Conservation (phyloP, 257 asterid genomes). For the Linderniella brevidens region DNA sequence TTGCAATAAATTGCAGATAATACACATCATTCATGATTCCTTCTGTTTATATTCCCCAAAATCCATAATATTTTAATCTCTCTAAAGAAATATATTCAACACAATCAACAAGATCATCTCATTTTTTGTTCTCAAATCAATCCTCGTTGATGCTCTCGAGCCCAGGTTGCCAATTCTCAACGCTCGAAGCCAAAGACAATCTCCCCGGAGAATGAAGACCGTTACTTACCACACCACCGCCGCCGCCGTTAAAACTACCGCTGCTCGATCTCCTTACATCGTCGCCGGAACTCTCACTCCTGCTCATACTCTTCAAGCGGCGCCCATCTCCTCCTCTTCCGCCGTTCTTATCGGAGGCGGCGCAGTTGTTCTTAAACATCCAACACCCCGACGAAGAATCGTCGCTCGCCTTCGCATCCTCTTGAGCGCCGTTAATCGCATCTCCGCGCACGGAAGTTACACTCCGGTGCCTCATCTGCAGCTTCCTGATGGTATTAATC, state of each 20-base stretch:
- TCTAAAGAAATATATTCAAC: too few species aligned
- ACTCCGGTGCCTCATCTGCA: slow-evolving; percentile 24
- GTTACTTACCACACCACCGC: slow-evolving; percentile 5
- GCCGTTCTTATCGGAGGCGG: slow-evolving; percentile 3
- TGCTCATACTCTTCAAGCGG: background rate
- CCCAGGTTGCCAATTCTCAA: slow-evolving; percentile 26
- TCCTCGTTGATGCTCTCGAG: slow-evolving; percentile 16
- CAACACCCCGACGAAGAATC: slow-evolving; percentile 21
- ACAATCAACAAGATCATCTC: too few species aligned
- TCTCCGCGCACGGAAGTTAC: background rate
- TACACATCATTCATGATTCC: too few species aligned
- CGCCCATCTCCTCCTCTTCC: background rate
- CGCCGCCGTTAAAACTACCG: slow-evolving; percentile 3
- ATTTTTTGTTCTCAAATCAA: background rate
- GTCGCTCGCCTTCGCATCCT: background rate
- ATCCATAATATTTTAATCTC: too few species aligned
- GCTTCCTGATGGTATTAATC: slow-evolving; percentile 32
- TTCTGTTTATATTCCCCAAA: too few species aligned
- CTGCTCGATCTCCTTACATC: background rate
- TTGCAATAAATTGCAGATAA: too few species aligned
- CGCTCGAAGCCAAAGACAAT: slow-evolving; percentile 17
- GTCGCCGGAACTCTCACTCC: slow-evolving; percentile 9
- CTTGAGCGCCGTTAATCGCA: background rate
- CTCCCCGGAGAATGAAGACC: slow-evolving; percentile 15
- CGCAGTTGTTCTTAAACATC: slow-evolving; percentile 13